Conservation (phyloP, 2,329 filamentous ascomycete species). For the Magnaporthiopsis rhizophila region DNA sequence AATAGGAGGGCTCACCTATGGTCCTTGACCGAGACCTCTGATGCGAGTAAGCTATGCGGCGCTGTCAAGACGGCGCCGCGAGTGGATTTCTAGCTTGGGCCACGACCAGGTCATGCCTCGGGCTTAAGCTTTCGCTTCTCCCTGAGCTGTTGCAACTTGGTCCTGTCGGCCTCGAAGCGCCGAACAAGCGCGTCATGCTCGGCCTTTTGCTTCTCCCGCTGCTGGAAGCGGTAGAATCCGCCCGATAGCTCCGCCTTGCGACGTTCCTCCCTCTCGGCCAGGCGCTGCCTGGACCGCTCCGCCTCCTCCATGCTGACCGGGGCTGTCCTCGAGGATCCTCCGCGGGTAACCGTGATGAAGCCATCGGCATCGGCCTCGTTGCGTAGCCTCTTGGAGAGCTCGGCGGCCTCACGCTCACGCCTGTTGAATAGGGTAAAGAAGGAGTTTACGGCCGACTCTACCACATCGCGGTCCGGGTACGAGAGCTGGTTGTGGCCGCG, state of each 20-base stretch:
- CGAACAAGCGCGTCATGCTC: conserved; percentile 60
- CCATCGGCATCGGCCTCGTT: conserved; percentile 89
- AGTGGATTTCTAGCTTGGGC: neutral
- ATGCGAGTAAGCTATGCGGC: neutral
- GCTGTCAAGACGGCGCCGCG: neutral
- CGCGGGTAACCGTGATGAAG: conserved; percentile 84
- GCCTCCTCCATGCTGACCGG: conserved; percentile 67
- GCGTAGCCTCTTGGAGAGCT: conserved; percentile 55
- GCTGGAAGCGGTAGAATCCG: conserved; percentile 81
- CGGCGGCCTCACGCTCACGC: conserved; percentile 57
- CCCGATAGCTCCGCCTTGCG: conserved; percentile 55
- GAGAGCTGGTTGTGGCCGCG: conserved; percentile 62
- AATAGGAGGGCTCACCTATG: neutral
- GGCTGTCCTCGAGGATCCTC: conserved; percentile 63
- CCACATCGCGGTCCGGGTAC: conserved; percentile 57
- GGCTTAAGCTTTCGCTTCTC: conserved; percentile 55
- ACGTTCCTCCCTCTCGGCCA: conserved; percentile 52
- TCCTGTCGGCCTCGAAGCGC: conserved; percentile 70
- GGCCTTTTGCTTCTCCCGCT: conserved; percentile 62
- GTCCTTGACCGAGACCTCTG: neutral
- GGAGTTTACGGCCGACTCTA: conserved; percentile 71
- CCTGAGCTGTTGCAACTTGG: conserved; percentile 63
- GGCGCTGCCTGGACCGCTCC: conserved; percentile 48
- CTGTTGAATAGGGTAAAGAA: conserved; percentile 79
- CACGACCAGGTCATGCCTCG: conserved; percentile 26